Base-by-base conservation (phyloP, 805 yeast genomes). In the Wickerhamomyces queroliae region DNA sequence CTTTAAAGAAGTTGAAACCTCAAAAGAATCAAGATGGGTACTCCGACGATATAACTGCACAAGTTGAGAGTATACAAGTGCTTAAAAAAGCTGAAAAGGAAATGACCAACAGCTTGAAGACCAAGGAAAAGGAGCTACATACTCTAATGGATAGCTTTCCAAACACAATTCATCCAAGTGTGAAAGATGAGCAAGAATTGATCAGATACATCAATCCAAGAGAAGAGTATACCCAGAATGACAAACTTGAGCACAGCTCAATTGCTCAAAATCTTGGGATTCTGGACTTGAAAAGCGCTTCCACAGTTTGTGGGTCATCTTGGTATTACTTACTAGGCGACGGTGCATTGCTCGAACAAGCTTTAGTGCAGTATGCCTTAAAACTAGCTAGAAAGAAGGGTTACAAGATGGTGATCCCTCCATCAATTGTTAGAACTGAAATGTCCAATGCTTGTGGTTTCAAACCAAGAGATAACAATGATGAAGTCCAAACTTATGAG, bases 381-480 rank as follows among this genome's bases (percentile, higher is more conserved):
- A 65, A 73, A 25, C 61, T 68, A 39, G 96, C 96, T 3, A 65
- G 86, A 33, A 50, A 62, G 34, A 55, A 67, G 9, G 95, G 95
- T 0, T 93, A 85, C 62, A 60, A 61, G 25, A 73, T 83, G 72
- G 76, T 81, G 9, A 59, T 76, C 10, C 97, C 98, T 0, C 99
- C 99, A 2, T 76, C 95, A 0, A 76, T 93, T 13, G 95, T 90
- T 2, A 76, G 83, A 48, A 66, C 78, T 16, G 95, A 85, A 45
- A 67, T 87, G 5, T 78, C 90, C 0, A 67, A 72, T 47, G 96
- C 96, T 0, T 93, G 99, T 66, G 99, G 99, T 0, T 93, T 90
- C 64, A 79, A 82, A 53, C 99, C 99, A 11, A 76, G 95, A 43
- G 98, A 93, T 54, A 81, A 79, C 50, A 83, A 84, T 48, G 78